These are phyloP conservation scores for Aspergillus cristatus DNA, from an alignment of 495 filamentous ascomycete genomes.

Conservation along the genomic window DNA sequence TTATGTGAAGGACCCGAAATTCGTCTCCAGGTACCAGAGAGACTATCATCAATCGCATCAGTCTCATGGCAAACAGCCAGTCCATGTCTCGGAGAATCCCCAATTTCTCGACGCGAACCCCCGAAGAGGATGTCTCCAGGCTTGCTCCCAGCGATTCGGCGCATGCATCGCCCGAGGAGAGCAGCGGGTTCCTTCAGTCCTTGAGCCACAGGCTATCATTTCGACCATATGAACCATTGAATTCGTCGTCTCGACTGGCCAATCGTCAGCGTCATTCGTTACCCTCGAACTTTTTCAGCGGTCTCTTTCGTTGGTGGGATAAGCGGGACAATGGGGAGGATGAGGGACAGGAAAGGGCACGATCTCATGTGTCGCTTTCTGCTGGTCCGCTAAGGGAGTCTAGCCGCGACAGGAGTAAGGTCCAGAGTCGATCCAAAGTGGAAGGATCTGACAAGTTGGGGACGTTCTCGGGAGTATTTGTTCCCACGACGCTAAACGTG, in stretches of 20 bases:
- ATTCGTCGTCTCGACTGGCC: constrained; percentile 5
- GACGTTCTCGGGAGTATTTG: constrained; percentile 72
- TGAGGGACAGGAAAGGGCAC: constrained; percentile 2
- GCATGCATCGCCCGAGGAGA: constrained; percentile 12
- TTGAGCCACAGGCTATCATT: constrained; percentile 15
- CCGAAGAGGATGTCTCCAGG: constrained; percentile 46
- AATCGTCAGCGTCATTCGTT: constrained; percentile 14
- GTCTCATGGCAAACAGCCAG: constrained; percentile 1
- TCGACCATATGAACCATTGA: constrained; percentile 25
- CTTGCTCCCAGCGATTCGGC: constrained; percentile 32
- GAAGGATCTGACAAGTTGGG: constrained; percentile 56
- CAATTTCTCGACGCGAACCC: constrained; percentile 44
- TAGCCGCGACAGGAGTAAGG: constrained; percentile 20
- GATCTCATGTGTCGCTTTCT: constrained; percentile 8
- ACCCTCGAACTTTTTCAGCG: constrained; percentile 14
- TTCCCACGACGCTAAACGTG: constrained; percentile 82
- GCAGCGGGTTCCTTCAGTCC: constrained; percentile 11
- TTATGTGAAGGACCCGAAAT: too few relatives aligned
- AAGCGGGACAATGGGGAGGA: constrained; percentile 6
- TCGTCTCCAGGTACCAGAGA: too few relatives aligned
- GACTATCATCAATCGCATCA: too few relatives aligned
- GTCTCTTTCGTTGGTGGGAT: constrained; percentile 23
- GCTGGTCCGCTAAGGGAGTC: constrained; percentile 22
- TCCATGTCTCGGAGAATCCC: constrained; percentile 33
- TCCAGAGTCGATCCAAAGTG: constrained; percentile 29